phyloP scores from a whole-genome alignment of 495 filamentous ascomycete genomes.

The Amphirosellinia nigrospora region DNA sequence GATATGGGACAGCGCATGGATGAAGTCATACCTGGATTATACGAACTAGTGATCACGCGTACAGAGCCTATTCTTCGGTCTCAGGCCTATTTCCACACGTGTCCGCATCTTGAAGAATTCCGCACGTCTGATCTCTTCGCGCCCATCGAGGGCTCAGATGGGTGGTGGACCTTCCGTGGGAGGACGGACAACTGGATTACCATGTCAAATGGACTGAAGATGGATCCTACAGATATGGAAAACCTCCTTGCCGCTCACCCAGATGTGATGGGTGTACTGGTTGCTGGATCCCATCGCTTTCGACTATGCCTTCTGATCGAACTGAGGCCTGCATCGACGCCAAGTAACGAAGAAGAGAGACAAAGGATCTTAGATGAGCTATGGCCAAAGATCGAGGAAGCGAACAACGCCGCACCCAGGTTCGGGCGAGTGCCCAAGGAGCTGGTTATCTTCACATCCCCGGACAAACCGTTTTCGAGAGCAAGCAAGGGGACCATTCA shows the following conservation, averaged over 20 bases:
- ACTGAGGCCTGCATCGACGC: slow-evolving; percentile 20
- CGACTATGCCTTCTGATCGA: slow-evolving; percentile 57
- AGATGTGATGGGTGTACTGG: slow-evolving; percentile 45
- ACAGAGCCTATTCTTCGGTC: slow-evolving; percentile 31
- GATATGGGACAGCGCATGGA: slow-evolving; percentile 41
- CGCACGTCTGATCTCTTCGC: slow-evolving; percentile 58
- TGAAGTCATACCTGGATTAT: slow-evolving; percentile 36
- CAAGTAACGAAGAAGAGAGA: neutral
- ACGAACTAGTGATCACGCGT: slow-evolving; percentile 36
- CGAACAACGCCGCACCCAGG: slow-evolving; percentile 28
- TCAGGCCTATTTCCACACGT: slow-evolving; percentile 46
- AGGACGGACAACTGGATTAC: slow-evolving; percentile 63
- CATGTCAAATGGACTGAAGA: slow-evolving; percentile 62
- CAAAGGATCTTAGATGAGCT: slow-evolving; percentile 14
- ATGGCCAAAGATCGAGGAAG: slow-evolving; percentile 33
- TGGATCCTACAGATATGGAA: slow-evolving; percentile 59
- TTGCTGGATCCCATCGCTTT: slow-evolving; percentile 54
- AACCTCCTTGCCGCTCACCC: slow-evolving; percentile 44
- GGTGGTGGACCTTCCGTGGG: slow-evolving; percentile 54
- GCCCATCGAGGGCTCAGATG: slow-evolving; percentile 46
- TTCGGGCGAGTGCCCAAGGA: slow-evolving; percentile 18
- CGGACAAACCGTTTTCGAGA: slow-evolving; percentile 20
- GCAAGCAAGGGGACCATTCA: slow-evolving; percentile 24
- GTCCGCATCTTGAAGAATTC: slow-evolving; percentile 53
- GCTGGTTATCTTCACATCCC: slow-evolving; percentile 15